A percentile compares a stretch with the other conserved stretches of the same genome.
phyloP scores from a whole-genome alignment of 1,284 basidiomycete genomes.

The Neolentinus lepideus region DNA sequence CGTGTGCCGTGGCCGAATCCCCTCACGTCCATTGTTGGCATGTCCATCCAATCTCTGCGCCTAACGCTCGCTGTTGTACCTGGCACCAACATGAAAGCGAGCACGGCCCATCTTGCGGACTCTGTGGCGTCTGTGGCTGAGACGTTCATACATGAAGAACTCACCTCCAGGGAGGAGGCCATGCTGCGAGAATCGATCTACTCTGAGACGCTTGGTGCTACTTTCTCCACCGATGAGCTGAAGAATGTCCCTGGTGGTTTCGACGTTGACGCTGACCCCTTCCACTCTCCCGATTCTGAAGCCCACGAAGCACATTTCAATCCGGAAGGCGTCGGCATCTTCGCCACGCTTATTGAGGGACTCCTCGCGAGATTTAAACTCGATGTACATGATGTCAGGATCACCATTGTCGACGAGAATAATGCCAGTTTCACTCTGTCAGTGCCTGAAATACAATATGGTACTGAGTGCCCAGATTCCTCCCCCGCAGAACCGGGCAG shows the following conservation, averaged over 20 bases:
- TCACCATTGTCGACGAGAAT: constrained; percentile 59
- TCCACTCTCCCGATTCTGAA: constrained; percentile 31
- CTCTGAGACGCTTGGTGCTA: constrained; percentile 22
- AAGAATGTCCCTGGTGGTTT: constrained; percentile 57
- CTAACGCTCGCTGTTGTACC: constrained; percentile 51
- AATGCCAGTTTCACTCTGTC: constrained; percentile 55
- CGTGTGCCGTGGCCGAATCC: constrained; percentile 75
- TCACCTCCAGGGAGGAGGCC: constrained; percentile 66
- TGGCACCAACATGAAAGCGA: constrained; percentile 9
- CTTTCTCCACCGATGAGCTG: constrained; percentile 23
- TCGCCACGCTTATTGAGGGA: constrained; percentile 80
- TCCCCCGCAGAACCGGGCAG: constrained; percentile 7
- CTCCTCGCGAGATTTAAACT: constrained; percentile 80
- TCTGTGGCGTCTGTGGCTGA: constrained; percentile 79
- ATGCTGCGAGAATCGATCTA: constrained; percentile 67
- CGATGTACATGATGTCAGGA: constrained; percentile 58
- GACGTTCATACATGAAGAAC: constrained; percentile 78
- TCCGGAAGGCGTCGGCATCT: constrained; percentile 71
- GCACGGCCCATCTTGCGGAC: constrained; percentile 50
- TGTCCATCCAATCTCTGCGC: constrained; percentile 57
- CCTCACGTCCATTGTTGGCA: constrained; percentile 60
- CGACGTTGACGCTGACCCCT: constrained; percentile 33
- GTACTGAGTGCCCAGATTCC: constrained; percentile 27
- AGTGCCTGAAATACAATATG: constrained; percentile 53
- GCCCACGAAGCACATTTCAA: constrained; percentile 34